Base-by-base conservation (phyloP, 805 yeast genomes). In the Phaffomyces thermotolerans region DNA sequence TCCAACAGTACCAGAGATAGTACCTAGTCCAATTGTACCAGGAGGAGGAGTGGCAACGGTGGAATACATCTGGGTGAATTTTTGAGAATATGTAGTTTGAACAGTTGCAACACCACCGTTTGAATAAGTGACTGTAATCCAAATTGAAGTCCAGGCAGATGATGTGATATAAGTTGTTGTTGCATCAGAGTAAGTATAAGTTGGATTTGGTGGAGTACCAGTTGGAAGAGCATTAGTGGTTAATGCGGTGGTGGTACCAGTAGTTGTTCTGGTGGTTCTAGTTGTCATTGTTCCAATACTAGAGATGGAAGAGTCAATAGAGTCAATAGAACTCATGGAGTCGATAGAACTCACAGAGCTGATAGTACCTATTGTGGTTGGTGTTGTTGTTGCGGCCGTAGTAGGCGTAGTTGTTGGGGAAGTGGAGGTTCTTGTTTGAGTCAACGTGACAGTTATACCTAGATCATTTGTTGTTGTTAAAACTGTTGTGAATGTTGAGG, bases 1-100 rank as follows among this genome's bases (percentile, higher is more conserved):
- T 5, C 97, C 98, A 12, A 86, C 78, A 0, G 72, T 62, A 3
- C 96, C 96, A 6, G 72, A 53, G 18, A 82, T 54, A 4, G 87
- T 66, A 1, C 98, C 98, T 41, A 91, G 59, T 0, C 97, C 97
- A 40, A 89, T 71, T 5, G 75, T 58, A 2, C 97, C 99, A 0
- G 79, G 52, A 4, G 76, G 56, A 0, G 80, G 80, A 0, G 68
- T 42, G 0, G 72, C 71, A 3, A 79, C 64, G 2, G 76, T 54
- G 1, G 68, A 48, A 49, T 68, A 81, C 52, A 73, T 64, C 8
- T 72, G 49, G 10, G 66, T 43, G 51, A 81, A 83, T 27, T 59
- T 50, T 54, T 84, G 95, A 3, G 74, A 61, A 57, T 70, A 84
- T 3, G 73, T 62, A 0, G 81, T 71, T 48, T 69, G 70, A 3